A percentile compares a stretch with the other conserved stretches of the same genome.
These are phyloP conservation scores for Metschnikowia vanudenii DNA, from an alignment of 805 yeast species.

Conservation along the genomic window DNA sequence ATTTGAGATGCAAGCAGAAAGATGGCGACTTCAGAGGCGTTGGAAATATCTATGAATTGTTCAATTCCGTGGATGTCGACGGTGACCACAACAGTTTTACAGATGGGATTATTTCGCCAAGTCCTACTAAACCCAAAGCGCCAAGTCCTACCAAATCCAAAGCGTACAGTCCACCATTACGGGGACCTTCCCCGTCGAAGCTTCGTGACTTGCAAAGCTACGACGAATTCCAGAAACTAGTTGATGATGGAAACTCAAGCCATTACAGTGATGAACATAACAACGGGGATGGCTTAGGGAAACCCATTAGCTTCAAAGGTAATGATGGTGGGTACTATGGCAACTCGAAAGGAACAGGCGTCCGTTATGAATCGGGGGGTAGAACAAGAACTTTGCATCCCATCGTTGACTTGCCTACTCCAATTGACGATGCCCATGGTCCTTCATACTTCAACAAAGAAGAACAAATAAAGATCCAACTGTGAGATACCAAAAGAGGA, in stretches of 20 bases:
- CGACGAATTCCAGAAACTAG: neutral
- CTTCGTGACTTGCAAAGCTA: slow-evolving; percentile 5
- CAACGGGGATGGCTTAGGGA: slow-evolving; percentile 5
- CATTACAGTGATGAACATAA: slow-evolving; percentile 1
- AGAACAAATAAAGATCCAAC: slow-evolving; percentile 6
- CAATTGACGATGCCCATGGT: slow-evolving; percentile 21
- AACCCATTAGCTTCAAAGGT: slow-evolving; percentile 3
- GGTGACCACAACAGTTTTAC: slow-evolving; percentile 6
- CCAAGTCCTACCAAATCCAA: neutral
- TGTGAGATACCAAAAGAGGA: neutral
- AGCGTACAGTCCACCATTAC: slow-evolving; percentile 5
- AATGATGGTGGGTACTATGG: neutral
- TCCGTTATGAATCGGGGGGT: neutral
- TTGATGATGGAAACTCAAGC: slow-evolving; percentile 1
- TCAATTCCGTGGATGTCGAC: slow-evolving; percentile 23
- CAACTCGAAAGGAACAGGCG: neutral
- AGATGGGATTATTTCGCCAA: slow-evolving; percentile 8
- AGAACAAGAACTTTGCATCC: slow-evolving; percentile 20
- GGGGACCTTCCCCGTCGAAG: neutral
- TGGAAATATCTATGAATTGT: slow-evolving; percentile 37
- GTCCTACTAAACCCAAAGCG: too few species aligned
- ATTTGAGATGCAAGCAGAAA: slow-evolving; percentile 14
- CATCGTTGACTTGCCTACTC: slow-evolving; percentile 28
- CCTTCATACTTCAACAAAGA: slow-evolving; percentile 8
- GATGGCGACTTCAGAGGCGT: slow-evolving; percentile 31